Percentiles rank a stretch among this genome's conserved stretches.
phyloP scores from a whole-genome alignment of 108 stramenopile species.

The Skeletonema marinoi region DNA sequence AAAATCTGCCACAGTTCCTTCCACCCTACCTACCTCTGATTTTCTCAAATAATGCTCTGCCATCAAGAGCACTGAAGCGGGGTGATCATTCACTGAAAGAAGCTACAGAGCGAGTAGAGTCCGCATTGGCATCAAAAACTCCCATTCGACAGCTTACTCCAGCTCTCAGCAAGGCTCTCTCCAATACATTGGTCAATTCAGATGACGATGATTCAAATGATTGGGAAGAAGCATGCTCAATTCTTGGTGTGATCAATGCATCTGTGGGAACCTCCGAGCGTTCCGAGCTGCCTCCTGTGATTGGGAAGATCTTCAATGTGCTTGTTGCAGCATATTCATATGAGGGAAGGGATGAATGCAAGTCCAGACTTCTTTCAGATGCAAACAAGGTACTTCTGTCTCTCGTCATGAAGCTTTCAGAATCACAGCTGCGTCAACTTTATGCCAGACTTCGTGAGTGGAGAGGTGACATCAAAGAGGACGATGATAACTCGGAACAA shows the following conservation, averaged over 20 bases:
- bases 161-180: conserved; percentile 46
- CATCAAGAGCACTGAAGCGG: conserved; percentile 46
- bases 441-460: conserved; percentile 75
- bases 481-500: conserved; percentile 11
- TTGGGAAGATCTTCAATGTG: conserved; percentile 56
- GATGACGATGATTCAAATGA: conserved; percentile 5
- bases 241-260: conserved; percentile 52
- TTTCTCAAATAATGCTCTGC: conserved; percentile 54
- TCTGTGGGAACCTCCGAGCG: conserved; percentile 53
- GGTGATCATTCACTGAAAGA: conserved; percentile 29
- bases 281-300: conserved; percentile 61
- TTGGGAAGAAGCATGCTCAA: conserved; percentile 46
- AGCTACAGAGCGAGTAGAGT: conserved; percentile 45
- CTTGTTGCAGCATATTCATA: conserved; percentile 54
- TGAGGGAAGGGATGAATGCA: conserved; percentile 22
- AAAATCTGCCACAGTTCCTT: conserved; percentile 80
- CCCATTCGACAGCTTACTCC: conserved; percentile 75
- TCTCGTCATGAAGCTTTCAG: conserved; percentile 84
- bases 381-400: conserved; percentile 64
- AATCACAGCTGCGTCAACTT: conserved; percentile 81
- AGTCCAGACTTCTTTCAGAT: conserved; percentile 36
- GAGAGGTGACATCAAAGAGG: conserved; percentile 60
- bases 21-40: conserved; percentile 63
- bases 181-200: conserved; percentile 10
- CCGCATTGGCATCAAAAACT: conserved; percentile 47